Percentiles rank a stretch among this genome's conserved stretches.
Conservation (phyloP, 2,329 filamentous ascomycete species). For the Geosmithia putterillii region DNA sequence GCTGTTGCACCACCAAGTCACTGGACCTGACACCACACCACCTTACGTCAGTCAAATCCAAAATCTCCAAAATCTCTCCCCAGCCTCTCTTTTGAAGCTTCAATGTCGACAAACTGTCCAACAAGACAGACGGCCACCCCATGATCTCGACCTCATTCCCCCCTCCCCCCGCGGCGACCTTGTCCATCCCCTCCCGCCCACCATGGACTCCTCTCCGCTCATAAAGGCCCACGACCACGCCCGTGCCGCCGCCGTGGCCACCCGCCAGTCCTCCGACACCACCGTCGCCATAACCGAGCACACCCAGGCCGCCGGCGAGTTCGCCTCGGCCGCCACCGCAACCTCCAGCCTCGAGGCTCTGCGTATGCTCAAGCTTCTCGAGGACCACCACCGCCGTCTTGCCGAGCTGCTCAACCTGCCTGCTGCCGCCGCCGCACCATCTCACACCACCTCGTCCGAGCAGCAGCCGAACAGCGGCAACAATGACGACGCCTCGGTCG, state of each 20-base stretch:
- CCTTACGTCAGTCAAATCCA: no score
- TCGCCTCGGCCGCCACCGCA: conserved; percentile 65
- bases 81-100: no score
- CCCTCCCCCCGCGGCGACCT: neutral
- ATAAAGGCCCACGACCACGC: conserved; percentile 77
- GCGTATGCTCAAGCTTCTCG: conserved; percentile 72
- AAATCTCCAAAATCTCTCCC: no score
- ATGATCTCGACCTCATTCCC: conserved; percentile 18
- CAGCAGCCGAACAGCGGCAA: conserved; percentile 1
- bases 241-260: conserved; percentile 68
- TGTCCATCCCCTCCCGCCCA: conserved; percentile 3
- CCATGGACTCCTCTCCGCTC: conserved; percentile 25
- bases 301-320: conserved; percentile 76
- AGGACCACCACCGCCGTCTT: conserved; percentile 76
- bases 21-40: no score
- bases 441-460: conserved; percentile 11
- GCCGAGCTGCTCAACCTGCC: conserved; percentile 70
- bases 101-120: no score
- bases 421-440: conserved; percentile 24
- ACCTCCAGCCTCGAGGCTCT: conserved; percentile 63
- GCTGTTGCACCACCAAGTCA: no score
- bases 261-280: conserved; percentile 52
- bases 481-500: neutral
- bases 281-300: conserved; percentile 80
- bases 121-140: conserved; percentile 3